Conservation (phyloP, 345 rosid genomes). For the Microthlaspi erraticum region DNA sequence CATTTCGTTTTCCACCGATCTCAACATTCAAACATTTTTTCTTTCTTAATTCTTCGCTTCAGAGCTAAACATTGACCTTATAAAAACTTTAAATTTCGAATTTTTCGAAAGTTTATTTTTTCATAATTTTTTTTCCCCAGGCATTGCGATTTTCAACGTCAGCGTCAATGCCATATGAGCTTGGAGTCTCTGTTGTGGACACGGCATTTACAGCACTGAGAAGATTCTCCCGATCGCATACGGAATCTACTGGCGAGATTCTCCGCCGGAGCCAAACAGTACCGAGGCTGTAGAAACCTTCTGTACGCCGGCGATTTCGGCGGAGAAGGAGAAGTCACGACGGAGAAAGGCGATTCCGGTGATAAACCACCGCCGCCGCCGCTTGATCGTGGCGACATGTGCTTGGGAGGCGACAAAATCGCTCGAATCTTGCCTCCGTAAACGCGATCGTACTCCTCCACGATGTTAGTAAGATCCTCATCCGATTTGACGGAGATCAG, state of each 20-base stretch:
- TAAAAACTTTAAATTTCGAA: not conserved
- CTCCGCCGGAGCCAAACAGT: constrained; percentile 28
- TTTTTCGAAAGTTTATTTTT: not conserved
- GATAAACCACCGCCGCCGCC: constrained; percentile 30
- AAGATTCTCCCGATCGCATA: constrained; percentile 34
- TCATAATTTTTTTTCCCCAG: not conserved
- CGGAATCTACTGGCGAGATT: constrained; percentile 35
- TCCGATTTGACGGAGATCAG: constrained; percentile 75
- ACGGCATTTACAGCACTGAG: constrained; percentile 40
- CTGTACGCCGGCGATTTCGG: constrained; percentile 23
- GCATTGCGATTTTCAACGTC: not conserved
- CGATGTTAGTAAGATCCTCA: constrained; percentile 62
- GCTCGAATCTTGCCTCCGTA: constrained; percentile 42
- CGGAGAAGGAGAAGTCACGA: constrained; percentile 30
- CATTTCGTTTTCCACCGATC: not conserved
- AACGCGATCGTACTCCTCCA: constrained; percentile 44
- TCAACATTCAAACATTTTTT: not conserved
- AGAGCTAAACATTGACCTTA: constrained; percentile 11
- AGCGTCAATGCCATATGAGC: constrained; percentile 36
- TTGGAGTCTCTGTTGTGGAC: constrained; percentile 35
- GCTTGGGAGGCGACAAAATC: constrained; percentile 37
- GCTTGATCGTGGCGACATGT: constrained; percentile 38
- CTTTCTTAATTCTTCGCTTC: not conserved
- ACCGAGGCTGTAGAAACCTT: constrained; percentile 6
- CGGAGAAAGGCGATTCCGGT: constrained; percentile 39